Percentiles rank a stretch among this genome's conserved stretches.
These are phyloP conservation scores for Trichosporon sp. DNA, from an alignment of 1,284 basidiomycete species.

Conservation along the genomic window DNA sequence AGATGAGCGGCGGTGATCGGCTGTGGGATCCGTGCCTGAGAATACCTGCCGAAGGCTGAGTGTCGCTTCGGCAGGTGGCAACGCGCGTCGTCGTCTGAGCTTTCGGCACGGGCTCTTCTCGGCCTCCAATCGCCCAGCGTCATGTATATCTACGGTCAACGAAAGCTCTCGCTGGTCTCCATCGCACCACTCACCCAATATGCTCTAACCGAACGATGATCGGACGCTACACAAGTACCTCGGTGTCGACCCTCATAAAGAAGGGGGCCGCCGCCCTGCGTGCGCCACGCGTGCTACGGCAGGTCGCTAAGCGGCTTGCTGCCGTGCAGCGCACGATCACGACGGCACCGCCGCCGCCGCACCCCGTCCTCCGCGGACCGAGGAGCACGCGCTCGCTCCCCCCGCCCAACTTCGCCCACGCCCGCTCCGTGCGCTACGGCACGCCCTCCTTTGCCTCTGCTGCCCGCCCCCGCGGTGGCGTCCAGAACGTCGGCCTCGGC, in stretches of 20 bases:
- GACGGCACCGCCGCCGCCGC: not conserved
- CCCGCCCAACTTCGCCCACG: constrained; percentile 1
- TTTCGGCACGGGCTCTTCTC: not conserved
- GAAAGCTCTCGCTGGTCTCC: not conserved
- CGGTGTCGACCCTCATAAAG: not conserved
- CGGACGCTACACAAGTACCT: constrained; percentile 2
- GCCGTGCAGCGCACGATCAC: not conserved
- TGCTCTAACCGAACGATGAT: not conserved
- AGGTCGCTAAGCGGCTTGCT: not conserved
- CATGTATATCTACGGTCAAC: not conserved
- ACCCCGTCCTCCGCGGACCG: not conserved
- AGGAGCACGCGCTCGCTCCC: not conserved
- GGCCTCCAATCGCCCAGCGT: not conserved
- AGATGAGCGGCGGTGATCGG: constrained; percentile 1
- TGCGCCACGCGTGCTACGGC: not conserved
- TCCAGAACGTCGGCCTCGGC: constrained; percentile 31
- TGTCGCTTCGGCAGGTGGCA: not conserved
- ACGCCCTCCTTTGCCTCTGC: not conserved
- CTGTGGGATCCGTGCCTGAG: not conserved
- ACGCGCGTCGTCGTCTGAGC: constrained; percentile 1
- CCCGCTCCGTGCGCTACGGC: not conserved
- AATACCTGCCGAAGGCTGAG: not conserved
- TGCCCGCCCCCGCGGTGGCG: not conserved
- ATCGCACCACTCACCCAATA: not conserved
- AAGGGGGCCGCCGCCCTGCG: constrained; percentile 5